A percentile compares a stretch with the other conserved stretches of the same genome.
Evolutionary conservation across 352 stramenopile genomes (phyloP).

Genomic region (Globisporangium middletonii): DNA sequence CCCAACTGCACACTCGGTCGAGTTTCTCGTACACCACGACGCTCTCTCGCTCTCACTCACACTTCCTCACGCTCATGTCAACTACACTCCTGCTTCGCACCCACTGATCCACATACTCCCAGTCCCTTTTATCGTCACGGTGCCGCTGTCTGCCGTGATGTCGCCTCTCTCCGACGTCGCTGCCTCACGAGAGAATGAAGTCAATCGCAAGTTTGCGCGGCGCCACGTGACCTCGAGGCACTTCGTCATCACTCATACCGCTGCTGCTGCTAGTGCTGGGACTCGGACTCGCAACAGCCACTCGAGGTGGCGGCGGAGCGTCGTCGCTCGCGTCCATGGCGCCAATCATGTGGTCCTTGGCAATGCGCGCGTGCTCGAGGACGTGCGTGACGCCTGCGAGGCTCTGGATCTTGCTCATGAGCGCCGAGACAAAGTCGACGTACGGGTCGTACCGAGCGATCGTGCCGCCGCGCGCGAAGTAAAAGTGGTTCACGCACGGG

Average conservation of each 20-base stretch:
- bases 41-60: no score
- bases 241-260: not conserved
- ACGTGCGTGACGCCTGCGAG: constrained; percentile 23
- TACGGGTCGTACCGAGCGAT: constrained; percentile 37
- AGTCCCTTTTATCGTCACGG: no score
- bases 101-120: no score
- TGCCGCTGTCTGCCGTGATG: no score
- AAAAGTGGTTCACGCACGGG: constrained; percentile 36
- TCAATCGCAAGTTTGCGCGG: not conserved
- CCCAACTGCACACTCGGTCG: no score
- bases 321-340: not conserved
- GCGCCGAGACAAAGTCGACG: constrained; percentile 30
- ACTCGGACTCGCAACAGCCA: not conserved
- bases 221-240: no score
- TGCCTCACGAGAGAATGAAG: constrained; percentile 11
- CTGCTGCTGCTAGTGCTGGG: not conserved
- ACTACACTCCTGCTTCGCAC: no score
- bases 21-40: no score
- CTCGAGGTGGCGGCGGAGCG: not conserved
- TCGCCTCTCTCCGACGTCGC: no score
- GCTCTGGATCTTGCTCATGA: constrained; percentile 21
- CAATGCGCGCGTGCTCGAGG: constrained; percentile 31
- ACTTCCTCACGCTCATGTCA: no score
- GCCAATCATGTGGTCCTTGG: constrained; percentile 41
- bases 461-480: constrained; percentile 32